Conservation (phyloP, 495 filamentous ascomycete species). For the Geopyxis carbonaria region DNA sequence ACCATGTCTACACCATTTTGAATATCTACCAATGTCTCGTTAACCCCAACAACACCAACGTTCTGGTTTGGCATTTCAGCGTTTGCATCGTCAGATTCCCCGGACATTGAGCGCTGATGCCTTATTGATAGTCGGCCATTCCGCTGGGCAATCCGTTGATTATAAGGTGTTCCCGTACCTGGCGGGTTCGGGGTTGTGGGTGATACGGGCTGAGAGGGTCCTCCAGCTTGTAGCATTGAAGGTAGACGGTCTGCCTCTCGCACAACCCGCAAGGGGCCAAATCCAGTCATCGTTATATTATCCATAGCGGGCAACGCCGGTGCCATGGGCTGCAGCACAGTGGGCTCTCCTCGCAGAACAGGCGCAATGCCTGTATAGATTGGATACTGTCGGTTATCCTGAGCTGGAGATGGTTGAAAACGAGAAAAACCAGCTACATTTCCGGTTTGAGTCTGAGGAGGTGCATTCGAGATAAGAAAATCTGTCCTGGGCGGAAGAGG, state of each 20-base stretch:
- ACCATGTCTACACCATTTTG: conserved; percentile 60
- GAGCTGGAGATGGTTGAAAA: conserved; percentile 36
- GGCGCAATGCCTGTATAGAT: conserved; percentile 1
- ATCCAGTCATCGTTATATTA: conserved; percentile 41
- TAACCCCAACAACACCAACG: conserved; percentile 42
- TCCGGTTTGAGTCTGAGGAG: background rate
- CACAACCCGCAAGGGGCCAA: conserved; percentile 60
- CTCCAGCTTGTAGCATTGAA: conserved; percentile 59
- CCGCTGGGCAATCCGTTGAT: conserved; percentile 18
- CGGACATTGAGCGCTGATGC: conserved; percentile 71
- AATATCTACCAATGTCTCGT: conserved; percentile 59
- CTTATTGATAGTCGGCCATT: conserved; percentile 59
- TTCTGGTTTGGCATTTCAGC: conserved; percentile 54
- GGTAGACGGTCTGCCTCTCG: conserved; percentile 74
- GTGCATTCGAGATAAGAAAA: too few relatives aligned
- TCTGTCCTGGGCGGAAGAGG: too few relatives aligned
- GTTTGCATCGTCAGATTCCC: conserved; percentile 74
- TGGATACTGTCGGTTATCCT: conserved; percentile 25
- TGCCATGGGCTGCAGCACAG: conserved; percentile 43
- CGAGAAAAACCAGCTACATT: too few relatives aligned
- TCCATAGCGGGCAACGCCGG: conserved; percentile 60
- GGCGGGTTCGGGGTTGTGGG: conserved; percentile 78
- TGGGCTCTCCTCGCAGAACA: conserved; percentile 15
- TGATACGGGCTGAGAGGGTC: conserved; percentile 78
- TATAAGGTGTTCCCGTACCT: conserved; percentile 17